Conservation (phyloP, 1,284 basidiomycete genomes). For the Wolfiporia cocos region DNA sequence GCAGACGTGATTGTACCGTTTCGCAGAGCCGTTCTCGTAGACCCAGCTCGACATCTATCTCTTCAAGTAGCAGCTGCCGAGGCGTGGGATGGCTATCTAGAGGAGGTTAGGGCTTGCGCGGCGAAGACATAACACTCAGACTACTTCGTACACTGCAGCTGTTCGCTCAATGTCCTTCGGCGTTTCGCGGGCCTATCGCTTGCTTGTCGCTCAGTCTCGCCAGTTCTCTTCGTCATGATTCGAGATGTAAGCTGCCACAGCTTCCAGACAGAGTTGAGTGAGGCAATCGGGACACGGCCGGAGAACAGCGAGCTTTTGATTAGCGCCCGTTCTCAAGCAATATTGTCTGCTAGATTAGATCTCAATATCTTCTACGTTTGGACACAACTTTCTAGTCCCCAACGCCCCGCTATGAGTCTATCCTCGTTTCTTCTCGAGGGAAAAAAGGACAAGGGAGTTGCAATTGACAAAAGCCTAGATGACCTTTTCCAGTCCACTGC, state of each 20-base stretch:
- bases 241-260: no score
- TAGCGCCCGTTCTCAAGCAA: no score
- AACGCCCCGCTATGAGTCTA: slow-evolving; percentile 27
- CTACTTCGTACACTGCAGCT: neutral
- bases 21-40: slow-evolving; percentile 48
- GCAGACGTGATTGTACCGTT: slow-evolving; percentile 54
- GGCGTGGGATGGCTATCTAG: slow-evolving; percentile 8
- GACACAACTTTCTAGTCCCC: no score
- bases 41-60: slow-evolving; percentile 61
- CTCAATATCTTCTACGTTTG: no score
- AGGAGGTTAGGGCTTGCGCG: neutral
- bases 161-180: neutral
- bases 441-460: slow-evolving; percentile 17
- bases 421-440: slow-evolving; percentile 26
- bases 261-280: no score
- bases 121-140: neutral
- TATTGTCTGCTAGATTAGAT: no score
- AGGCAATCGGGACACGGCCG: no score
- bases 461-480: slow-evolving; percentile 29
- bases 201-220: no score
- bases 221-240: no score
- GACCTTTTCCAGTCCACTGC: slow-evolving; percentile 26
- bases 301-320: no score
- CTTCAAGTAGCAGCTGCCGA: slow-evolving; percentile 32
- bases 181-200: neutral